Base-by-base conservation (phyloP, 345 rosid species). In the Pistacia vera region DNA sequence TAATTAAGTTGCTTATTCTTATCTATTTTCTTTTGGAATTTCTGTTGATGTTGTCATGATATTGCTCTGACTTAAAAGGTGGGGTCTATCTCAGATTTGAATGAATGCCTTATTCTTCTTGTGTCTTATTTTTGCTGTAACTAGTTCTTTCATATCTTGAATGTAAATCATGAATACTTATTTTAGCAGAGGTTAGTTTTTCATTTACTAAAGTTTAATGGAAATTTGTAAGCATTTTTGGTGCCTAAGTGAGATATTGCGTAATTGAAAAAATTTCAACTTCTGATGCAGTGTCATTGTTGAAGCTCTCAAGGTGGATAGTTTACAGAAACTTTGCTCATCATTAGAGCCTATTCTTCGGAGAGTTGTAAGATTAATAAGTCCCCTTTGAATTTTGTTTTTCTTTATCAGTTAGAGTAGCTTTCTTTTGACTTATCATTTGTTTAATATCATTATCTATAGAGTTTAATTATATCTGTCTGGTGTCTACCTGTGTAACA, bases 301-400 rank as follows among this genome's bases (percentile, higher is more conserved):
- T 41, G 99, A 96, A 84, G 99, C 99, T 68, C 82, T 96, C 44
- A 96, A 96, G 93, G 92, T 96, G 85, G 99, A 96, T 78, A 90
- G 98, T 81, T 84, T 96, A 74, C 98, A 96, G 78, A 96, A 93
- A 85, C 92, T 96, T 75, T 96, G 97, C 83, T 93, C 99, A 0
- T 92, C 99, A 66, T 80, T 96, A 84, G 99, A 96, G 86, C 98
- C 99, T 6, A 88, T 96, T 78, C 97, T 96, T 77, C 97, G 99
- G 2, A 85, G 97, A 79, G 97, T 96, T 83, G 99, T 93, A 84
- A 88, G 95, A 46, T 62, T 35, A 62, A 58, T n/a, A 20, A 38
- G 41, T 64, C 13, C 0, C 54, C 2, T 36, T 13, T 59, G 63
- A 2, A 11, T 72, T 68, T 68, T 36, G 9, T 18, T 74, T 12